A percentile compares a stretch with the other conserved stretches of the same genome.
Evolutionary conservation across 495 filamentous ascomycete species (phyloP).

Genomic region (Pyrenula massariospora): DNA sequence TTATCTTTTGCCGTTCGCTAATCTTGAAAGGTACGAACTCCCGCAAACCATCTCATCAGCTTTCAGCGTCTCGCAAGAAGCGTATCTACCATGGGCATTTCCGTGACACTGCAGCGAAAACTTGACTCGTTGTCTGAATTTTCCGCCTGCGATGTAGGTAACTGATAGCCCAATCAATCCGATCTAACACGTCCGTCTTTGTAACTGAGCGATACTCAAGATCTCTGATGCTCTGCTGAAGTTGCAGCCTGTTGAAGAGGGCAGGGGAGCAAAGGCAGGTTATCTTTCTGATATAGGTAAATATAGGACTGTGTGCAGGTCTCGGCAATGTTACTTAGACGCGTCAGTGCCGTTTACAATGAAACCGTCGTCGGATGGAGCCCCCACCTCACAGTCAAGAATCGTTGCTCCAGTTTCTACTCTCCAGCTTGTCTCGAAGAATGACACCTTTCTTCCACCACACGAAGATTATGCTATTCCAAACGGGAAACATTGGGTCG

Average conservation of each 20-base stretch:
- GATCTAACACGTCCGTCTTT: background rate
- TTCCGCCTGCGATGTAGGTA: conserved; percentile 36
- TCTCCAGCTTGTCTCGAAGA: conserved; percentile 48
- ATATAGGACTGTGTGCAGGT: conserved; percentile 2
- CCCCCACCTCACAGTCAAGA: conserved; percentile 9
- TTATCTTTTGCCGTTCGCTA: too few species aligned
- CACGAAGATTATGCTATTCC: conserved; percentile 21
- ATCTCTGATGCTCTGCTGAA: conserved; percentile 54
- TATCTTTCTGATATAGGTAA: conserved; percentile 50
- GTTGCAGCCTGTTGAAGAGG: conserved; percentile 35
- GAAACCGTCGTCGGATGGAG: background rate
- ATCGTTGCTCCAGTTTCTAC: conserved; percentile 50
- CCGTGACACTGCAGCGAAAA: conserved; percentile 22
- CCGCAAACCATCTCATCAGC: too few species aligned
- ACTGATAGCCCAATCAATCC: background rate
- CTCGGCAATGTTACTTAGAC: background rate
- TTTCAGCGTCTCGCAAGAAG: too few species aligned
- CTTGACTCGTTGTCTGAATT: conserved; percentile 24
- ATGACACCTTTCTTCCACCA: conserved; percentile 12
- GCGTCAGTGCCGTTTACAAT: conserved; percentile 2
- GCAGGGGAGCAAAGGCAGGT: conserved; percentile 32
- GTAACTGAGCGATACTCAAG: conserved; percentile 10
- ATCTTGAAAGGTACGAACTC: too few species aligned
- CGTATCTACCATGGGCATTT: conserved; percentile 8
- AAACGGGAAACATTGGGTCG: conserved; percentile 45